Evolutionary conservation across 2,329 filamentous ascomycete genomes (phyloP), one percentile per base, ranked within the genome.

Genomic region (Ilyonectria robusta): DNA sequence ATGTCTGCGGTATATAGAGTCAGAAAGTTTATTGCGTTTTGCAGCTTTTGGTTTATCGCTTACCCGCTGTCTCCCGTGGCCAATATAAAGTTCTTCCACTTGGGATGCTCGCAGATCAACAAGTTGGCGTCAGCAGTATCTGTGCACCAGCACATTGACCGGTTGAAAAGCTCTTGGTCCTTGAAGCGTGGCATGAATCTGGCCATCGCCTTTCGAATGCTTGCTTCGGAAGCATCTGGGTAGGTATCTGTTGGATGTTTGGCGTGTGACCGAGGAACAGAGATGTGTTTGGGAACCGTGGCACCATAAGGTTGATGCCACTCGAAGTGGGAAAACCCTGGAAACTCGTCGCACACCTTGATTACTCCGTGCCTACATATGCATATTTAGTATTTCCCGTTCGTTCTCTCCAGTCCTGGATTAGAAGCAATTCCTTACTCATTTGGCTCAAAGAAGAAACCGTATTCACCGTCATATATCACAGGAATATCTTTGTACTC

Each of bases 41-140:
- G 15, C 11, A 13, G 6, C 17, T 23, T 40, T 3, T 17, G 8
- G 51, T n/a, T 29, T 26, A 10, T 42, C 1, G 21, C 62, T 4
- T 48, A 65, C 62, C 62, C 62, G 47, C 62, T 65, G 48, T 65
- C 62, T 31, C 62, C 62, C 3, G 56, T 65, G 11, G 62, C 62
- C 13, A 65, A 23, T 7, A 65, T 54, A 6, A 64, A 10, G 37
- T 64, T 64, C 37, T 59, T 65, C 62, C 62, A 65, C 47, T 29
- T 60, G 13, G 62, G 62, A 26, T 65, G 48, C 23, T 65, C 62
- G 48, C 62, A 65, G 17, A 65, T 60, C 15, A 65, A 26, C 7
- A 65, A 47, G n/a, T 65, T 65, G 2, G 56, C 56, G 21, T 65
- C 62, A 13, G 62, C 62, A 33, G 62, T 65, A 8, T 65, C 62